These are phyloP conservation scores for Populus hybrid DNA, from an alignment of 441 rosid genomes.

Conservation along the genomic window DNA sequence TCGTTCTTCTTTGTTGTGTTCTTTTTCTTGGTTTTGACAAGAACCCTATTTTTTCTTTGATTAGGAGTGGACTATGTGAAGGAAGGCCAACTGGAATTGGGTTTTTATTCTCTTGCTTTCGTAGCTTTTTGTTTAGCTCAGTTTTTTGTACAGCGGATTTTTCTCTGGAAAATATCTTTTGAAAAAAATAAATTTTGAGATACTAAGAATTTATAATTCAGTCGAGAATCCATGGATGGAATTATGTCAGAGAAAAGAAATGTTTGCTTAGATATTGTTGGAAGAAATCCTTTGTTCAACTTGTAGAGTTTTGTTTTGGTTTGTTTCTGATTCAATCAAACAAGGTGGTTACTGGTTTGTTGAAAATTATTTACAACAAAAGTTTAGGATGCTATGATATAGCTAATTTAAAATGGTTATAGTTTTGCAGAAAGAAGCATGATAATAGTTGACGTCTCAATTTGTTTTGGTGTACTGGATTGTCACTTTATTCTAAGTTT, in stretches of 20 bases:
- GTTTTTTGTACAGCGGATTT: background rate
- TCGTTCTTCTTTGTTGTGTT: background rate
- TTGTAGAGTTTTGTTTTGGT: background rate
- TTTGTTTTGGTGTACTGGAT: background rate
- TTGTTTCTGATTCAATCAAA: background rate
- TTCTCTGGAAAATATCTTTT: background rate
- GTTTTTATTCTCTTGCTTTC: background rate
- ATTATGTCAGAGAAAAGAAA: background rate
- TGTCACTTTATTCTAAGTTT: background rate
- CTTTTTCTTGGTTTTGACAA: background rate
- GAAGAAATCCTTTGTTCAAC: background rate
- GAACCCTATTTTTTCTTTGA: slow-evolving; percentile 13
- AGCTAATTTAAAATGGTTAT: background rate
- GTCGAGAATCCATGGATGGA: background rate
- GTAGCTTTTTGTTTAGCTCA: background rate
- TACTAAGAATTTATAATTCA: background rate
- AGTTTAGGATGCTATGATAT: background rate
- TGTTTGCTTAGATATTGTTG: background rate
- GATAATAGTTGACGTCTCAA: background rate
- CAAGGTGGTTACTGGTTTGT: background rate
- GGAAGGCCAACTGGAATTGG: background rate
- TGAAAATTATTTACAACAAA: background rate
- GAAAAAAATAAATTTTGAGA: background rate
- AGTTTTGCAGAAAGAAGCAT: background rate
- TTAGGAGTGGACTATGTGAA: background rate